Percentiles rank a stretch among this genome's conserved stretches.
These are phyloP conservation scores for Globisporangium mamillatum DNA, from an alignment of 352 stramenopile species.

Conservation along the genomic window DNA sequence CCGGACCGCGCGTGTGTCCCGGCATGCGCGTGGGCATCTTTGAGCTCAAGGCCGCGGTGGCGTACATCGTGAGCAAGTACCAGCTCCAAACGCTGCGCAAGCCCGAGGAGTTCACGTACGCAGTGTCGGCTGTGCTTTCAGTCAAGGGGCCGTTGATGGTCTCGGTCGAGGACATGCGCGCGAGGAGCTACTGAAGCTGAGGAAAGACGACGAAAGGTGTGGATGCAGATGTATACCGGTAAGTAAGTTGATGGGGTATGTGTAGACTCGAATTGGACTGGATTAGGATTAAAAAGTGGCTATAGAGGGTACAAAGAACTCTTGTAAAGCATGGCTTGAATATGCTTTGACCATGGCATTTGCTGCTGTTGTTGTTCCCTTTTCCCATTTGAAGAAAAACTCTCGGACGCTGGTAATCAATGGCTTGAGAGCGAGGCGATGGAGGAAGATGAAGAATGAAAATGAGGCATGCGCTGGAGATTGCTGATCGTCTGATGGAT, in stretches of 20 bases:
- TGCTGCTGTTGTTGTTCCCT: too few relatives aligned
- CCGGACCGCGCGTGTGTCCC: slow-evolving; percentile 40
- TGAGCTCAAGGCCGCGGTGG: slow-evolving; percentile 42
- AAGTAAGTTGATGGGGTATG: too few relatives aligned
- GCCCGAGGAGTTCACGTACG: slow-evolving; percentile 43
- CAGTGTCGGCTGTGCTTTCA: slow-evolving; percentile 33
- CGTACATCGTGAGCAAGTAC: slow-evolving; percentile 35
- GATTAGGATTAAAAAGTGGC: too few relatives aligned
- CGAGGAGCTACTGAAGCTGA: slow-evolving; percentile 7
- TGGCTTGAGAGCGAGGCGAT: neutral
- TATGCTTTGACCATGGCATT: too few relatives aligned
- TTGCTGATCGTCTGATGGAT: neutral
- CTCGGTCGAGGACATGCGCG: neutral
- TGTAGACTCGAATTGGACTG: too few relatives aligned
- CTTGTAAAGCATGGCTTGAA: too few relatives aligned
- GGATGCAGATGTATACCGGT: too few relatives aligned
- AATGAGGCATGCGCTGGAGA: neutral
- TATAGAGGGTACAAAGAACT: too few relatives aligned
- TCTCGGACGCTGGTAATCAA: neutral
- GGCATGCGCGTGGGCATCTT: slow-evolving; percentile 47
- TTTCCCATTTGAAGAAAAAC: too few relatives aligned
- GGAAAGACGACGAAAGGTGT: too few relatives aligned
- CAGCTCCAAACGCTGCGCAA: slow-evolving; percentile 35
- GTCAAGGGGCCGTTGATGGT: slow-evolving; percentile 5
- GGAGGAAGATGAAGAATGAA: neutral